Evolutionary conservation across 352 stramenopile genomes (phyloP), one percentile per base, ranked within the genome.

Genomic region (Lagenidium sp.): DNA sequence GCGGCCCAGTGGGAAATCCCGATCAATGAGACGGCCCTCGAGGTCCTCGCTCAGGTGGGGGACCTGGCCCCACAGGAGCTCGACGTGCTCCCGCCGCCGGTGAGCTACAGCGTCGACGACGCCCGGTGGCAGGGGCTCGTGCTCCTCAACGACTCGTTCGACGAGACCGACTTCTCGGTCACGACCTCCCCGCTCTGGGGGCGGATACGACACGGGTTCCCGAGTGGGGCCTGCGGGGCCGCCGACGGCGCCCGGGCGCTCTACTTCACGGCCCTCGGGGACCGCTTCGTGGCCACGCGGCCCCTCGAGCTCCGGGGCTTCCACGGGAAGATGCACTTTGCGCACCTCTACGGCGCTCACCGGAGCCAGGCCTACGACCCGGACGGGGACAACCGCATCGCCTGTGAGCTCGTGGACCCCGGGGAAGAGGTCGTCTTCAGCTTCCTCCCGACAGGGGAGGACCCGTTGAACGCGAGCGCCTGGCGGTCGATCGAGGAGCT

Each of bases 111-210:
- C 3, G 55, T 82, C 7, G 47, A 55, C 6, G 60, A 72, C 10
- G 44, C 23, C 2, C 35, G 28, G 11, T 88, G 75, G 75, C 41
- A 48, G 5, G 75, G 75, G 11, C 57, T 78, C 4, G 44, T 75
- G 21, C 35, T 88, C 1, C 44, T 70, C 19, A 74, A 68, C 23
- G 75, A 88, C 34, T 82, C 69, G 15, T 88, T 88, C 26, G 72
- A 85, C 7, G 24, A 47, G 7, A 35, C 28, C 8, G 25, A 35
- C 4, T 50, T 54, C 42, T 40, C 54, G 1, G 12, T 45, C 2
- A 41, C 50, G 1, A 52, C 36, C 0, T 73, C 67, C 13, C 50
- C 65, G 1, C 55, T 85, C 6, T 88, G 75, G 75, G 64, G 58
- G 18, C 25, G 34, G 1, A 61, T 84, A n/a, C 41, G 50, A n/a